Percentiles rank a stretch among this genome's conserved stretches.
Evolutionary conservation across 768 basidiomycete genomes (phyloP).

Genomic region (Lepiota venenata): DNA sequence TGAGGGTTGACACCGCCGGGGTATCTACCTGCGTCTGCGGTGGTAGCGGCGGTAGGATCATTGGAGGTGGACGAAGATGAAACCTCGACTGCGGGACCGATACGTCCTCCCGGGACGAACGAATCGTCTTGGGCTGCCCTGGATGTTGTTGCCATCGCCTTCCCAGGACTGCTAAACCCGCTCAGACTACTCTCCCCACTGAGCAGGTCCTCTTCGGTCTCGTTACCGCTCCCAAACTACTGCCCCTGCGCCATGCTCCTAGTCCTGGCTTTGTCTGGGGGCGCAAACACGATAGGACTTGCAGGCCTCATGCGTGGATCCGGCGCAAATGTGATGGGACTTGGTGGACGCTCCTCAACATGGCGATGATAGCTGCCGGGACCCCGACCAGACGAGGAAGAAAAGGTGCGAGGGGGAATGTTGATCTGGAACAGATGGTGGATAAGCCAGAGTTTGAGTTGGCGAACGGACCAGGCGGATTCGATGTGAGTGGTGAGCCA

Average conservation of each 20-base stretch:
- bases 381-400: constrained; percentile 9
- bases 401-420: constrained; percentile 25
- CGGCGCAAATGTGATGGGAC: constrained; percentile 69
- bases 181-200: neutral
- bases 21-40: constrained; percentile 10
- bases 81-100: neutral
- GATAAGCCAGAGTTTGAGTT: constrained; percentile 63
- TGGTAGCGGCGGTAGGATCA: neutral
- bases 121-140: neutral
- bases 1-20: constrained; percentile 6
- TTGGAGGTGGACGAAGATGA: neutral
- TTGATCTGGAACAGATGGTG: constrained; percentile 45
- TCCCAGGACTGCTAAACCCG: neutral
- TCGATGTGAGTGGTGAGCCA: constrained; percentile 74
- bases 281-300: constrained; percentile 43
- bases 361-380: neutral
- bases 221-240: neutral
- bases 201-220: constrained; percentile 13
- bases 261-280: constrained; percentile 7
- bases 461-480: constrained; percentile 53
- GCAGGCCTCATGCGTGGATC: constrained; percentile 35
- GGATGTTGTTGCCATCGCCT: neutral
- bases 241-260: constrained; percentile 10
- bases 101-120: neutral
- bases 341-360: constrained; percentile 40